Percentiles rank a stretch among this genome's conserved stretches.
phyloP scores from a whole-genome alignment of 768 basidiomycete genomes.

The Collybiopsis luxurians region DNA sequence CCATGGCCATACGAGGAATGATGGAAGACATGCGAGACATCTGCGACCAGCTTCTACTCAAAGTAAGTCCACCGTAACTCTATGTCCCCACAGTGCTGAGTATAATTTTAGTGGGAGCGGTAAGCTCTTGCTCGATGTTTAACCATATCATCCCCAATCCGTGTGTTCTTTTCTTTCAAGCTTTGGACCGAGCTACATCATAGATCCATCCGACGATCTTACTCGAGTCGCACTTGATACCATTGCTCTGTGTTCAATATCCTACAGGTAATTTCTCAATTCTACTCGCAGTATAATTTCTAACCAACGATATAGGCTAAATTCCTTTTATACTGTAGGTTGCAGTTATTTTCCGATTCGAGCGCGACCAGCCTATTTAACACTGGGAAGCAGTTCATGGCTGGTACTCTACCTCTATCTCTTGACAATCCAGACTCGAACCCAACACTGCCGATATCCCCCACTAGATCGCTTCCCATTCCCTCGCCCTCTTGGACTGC shows the following conservation, averaged over 20 bases:
- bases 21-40: constrained; percentile 48
- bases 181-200: constrained; percentile 38
- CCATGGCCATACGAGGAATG: constrained; percentile 41
- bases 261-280: constrained; percentile 26
- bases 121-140: constrained; percentile 11
- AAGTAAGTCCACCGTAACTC: constrained; percentile 15
- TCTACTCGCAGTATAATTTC: not conserved
- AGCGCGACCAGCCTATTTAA: constrained; percentile 80
- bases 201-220: constrained; percentile 45
- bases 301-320: constrained; percentile 32
- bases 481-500: constrained; percentile 16
- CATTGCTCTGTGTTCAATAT: constrained; percentile 43
- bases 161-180: constrained; percentile 20
- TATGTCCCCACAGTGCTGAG: not conserved
- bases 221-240: constrained; percentile 48
- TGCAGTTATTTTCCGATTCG: too few relatives aligned
- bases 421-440: constrained; percentile 42
- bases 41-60: constrained; percentile 37
- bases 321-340: constrained; percentile 41
- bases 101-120: constrained; percentile 32
- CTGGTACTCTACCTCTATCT: constrained; percentile 33
- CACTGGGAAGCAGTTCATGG: constrained; percentile 66
- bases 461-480: constrained; percentile 27
- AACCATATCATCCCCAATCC: too few relatives aligned
- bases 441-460: constrained; percentile 36